Evolutionary conservation across 2,329 filamentous ascomycete species (phyloP).

Genomic region (Coniochaeta sp.): DNA sequence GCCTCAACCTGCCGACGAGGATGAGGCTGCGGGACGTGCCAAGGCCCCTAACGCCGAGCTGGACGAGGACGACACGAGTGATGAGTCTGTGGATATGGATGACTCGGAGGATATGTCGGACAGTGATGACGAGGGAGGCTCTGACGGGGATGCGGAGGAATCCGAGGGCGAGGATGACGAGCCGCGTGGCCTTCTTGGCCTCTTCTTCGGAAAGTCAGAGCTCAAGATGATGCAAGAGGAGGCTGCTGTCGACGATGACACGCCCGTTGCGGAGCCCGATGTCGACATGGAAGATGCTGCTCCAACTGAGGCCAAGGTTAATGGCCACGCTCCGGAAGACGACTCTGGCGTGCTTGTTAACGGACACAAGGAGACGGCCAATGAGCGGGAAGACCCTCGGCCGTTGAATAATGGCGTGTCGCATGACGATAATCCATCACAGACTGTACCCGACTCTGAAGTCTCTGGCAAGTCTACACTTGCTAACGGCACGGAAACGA

Average conservation of each 20-base stretch:
- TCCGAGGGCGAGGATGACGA: slow-evolving; percentile 33
- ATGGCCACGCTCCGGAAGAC: neutral
- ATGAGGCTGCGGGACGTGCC: slow-evolving; percentile 16
- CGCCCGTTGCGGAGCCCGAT: slow-evolving; percentile 13
- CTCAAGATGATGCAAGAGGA: slow-evolving; percentile 43
- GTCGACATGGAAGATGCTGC: slow-evolving; percentile 25
- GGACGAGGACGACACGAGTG: slow-evolving; percentile 46
- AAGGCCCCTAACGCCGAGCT: slow-evolving; percentile 12
- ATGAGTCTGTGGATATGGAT: slow-evolving; percentile 64
- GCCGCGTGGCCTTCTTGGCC: slow-evolving; percentile 41
- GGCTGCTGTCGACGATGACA: slow-evolving; percentile 16
- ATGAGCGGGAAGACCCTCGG: neutral
- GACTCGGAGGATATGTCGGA: slow-evolving; percentile 46
- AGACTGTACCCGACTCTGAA: neutral
- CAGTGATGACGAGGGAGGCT: slow-evolving; percentile 35
- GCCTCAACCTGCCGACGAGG: slow-evolving; percentile 16
- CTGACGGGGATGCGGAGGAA: slow-evolving; percentile 35
- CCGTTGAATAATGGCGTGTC: neutral
- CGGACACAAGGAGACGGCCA: neutral
- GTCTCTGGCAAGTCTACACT: neutral
- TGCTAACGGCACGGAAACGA: neutral
- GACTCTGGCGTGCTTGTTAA: neutral
- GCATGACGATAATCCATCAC: neutral
- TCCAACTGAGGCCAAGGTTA: slow-evolving; percentile 3
- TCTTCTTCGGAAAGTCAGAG: slow-evolving; percentile 54